phyloP scores from a whole-genome alignment of 2,329 filamentous ascomycete genomes.

The Aspergillus sergii region DNA sequence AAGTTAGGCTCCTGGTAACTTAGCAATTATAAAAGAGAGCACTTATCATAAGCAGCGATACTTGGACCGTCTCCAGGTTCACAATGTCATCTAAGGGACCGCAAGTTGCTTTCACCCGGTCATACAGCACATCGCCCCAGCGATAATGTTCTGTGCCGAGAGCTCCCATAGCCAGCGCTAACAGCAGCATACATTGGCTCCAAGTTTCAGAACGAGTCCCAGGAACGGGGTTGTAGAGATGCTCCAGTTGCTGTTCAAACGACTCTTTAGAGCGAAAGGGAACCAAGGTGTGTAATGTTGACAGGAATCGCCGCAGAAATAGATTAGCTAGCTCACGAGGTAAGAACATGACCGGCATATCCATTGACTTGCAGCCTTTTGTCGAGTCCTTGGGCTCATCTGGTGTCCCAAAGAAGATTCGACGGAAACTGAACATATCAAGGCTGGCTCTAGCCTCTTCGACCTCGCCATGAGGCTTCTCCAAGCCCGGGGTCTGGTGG shows the following conservation, averaged over 20 bases:
- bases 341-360: slow-evolving; percentile 39
- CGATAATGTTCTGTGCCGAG: slow-evolving; percentile 43
- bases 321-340: slow-evolving; percentile 41
- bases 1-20: slow-evolving; percentile 4
- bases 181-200: slow-evolving; percentile 41
- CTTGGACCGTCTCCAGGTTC: slow-evolving; percentile 48
- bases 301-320: slow-evolving; percentile 46
- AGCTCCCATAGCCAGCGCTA: slow-evolving; percentile 42
- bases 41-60: slow-evolving; percentile 52
- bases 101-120: slow-evolving; percentile 46
- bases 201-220: slow-evolving; percentile 37
- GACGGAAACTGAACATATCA: slow-evolving; percentile 42
- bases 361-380: slow-evolving; percentile 25
- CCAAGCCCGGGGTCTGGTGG: slow-evolving; percentile 12
- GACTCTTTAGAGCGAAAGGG: slow-evolving; percentile 40
- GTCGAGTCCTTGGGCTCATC: slow-evolving; percentile 34
- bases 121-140: slow-evolving; percentile 46
- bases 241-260: slow-evolving; percentile 39
- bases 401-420: slow-evolving; percentile 46
- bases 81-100: slow-evolving; percentile 47
- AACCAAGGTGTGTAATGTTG: slow-evolving; percentile 43
- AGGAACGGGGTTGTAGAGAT: slow-evolving; percentile 36
- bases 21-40: background rate
- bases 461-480: slow-evolving; percentile 33
- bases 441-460: slow-evolving; percentile 42